Base-by-base conservation (phyloP, 306 rosid genomes). In the Trifolium subterraneum region DNA sequence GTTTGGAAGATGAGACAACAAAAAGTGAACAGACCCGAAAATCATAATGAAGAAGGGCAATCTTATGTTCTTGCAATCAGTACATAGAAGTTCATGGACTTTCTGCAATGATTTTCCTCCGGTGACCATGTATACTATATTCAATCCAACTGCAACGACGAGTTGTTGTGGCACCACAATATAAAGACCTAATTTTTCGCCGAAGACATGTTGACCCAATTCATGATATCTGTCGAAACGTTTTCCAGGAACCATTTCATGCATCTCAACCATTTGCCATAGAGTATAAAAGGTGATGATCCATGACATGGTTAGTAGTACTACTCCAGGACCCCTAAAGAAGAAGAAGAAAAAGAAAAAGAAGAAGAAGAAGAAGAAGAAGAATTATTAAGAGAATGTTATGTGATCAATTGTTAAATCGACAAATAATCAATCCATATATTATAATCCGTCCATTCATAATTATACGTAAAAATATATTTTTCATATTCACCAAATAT, bases 231-330 rank as follows among this genome's bases (percentile, higher is more conserved):
- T 80, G 39, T 93, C 93, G 15, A 90, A 93, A 38, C 97, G 78
- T 67, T 78, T 90, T 36, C 97, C 93, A 0, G 97, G 98, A 42
- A 90, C 88, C 90, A 87, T 90, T 68, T 93, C 98, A 59, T 90
- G 98, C 96, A 92, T 92, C 82, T 90, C 88, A 27, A 90, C 89
- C 96, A 92, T 92, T 86, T 90, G 93, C 93, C 95, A 93, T 1
- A 90, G 61, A 5, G 93, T 93, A 87, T 84, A 90, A 0, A 90
- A 35, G 1, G 96, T 87, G 61, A 93, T 75, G 20, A 88, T 80
- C 95, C 96, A 87, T 64, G 98, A 93, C 0, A 93, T 56, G 14
- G 87, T 44, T 2, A 93, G 72, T 39, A 86, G 16, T 11, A 79
- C 76, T 9, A 87, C 80, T 10, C 96, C 98, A 1, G 96, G 92